Conservation (phyloP, 352 stramenopile genomes). For the Globisporangium megalacanthum region DNA sequence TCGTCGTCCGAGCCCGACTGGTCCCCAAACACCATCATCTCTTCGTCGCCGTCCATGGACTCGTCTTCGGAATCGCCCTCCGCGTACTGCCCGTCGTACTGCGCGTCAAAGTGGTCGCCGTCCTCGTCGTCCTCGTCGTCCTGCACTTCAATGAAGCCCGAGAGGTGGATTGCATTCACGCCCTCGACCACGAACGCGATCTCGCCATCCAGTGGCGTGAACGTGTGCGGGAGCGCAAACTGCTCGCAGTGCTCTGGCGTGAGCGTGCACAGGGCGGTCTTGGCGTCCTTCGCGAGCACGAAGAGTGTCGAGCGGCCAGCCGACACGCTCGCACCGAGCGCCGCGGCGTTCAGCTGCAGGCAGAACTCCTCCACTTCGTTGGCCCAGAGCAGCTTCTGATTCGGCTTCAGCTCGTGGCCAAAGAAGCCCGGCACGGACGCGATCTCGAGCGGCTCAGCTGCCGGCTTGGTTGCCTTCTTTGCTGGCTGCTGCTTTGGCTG, state of each 20-base stretch:
- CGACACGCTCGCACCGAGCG: conserved; percentile 45
- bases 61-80: conserved; percentile 27
- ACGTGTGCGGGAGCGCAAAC: conserved; percentile 74
- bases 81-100: conserved; percentile 28
- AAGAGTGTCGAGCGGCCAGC: conserved; percentile 70
- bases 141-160: conserved; percentile 73
- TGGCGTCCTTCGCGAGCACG: conserved; percentile 56
- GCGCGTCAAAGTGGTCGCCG: conserved; percentile 26
- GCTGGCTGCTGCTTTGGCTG: conserved; percentile 5
- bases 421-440: conserved; percentile 72
- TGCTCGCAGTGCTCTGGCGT: conserved; percentile 52
- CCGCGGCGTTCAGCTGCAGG: conserved; percentile 72
- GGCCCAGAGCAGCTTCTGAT: conserved; percentile 54
- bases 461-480: conserved; percentile 3
- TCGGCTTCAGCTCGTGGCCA: conserved; percentile 58
- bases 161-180: conserved; percentile 75
- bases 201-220: conserved; percentile 66
- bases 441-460: conserved; percentile 25
- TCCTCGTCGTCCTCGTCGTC: conserved; percentile 70
- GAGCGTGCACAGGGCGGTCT: conserved; percentile 77
- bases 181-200: conserved; percentile 71
- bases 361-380: conserved; percentile 75
- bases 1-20: conserved; percentile 36
- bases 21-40: conserved; percentile 64
- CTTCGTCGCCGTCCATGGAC: conserved; percentile 38